Evolutionary conservation across 257 asterid genomes (phyloP).

Genomic region (Primulina eburnea): DNA sequence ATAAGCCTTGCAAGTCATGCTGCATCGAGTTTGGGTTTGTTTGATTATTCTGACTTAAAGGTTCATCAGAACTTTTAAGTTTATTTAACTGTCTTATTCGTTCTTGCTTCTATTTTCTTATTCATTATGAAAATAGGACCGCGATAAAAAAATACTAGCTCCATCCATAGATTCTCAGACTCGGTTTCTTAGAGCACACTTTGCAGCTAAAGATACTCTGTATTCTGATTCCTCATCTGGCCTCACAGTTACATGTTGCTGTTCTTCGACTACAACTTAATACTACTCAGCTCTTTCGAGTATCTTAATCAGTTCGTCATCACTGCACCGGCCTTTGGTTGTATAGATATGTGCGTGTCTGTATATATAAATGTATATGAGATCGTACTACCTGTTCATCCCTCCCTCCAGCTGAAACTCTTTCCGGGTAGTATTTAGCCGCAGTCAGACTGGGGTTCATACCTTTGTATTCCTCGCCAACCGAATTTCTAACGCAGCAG

Average conservation of each 20-base stretch:
- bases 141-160: background rate
- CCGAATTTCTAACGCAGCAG: too few species aligned
- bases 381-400: background rate
- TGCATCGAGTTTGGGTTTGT: background rate
- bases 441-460: background rate
- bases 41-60: background rate
- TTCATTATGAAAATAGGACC: background rate
- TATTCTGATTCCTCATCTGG: background rate
- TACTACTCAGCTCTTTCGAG: too few species aligned
- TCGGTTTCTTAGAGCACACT: background rate
- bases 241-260: background rate
- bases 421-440: background rate
- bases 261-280: background rate
- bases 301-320: background rate
- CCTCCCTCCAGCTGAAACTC: background rate
- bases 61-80: background rate
- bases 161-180: background rate
- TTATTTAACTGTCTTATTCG: background rate
- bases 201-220: background rate
- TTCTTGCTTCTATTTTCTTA: background rate
- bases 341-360: too few species aligned
- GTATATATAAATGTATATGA: too few species aligned
- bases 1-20: background rate
- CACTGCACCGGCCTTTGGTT: background rate
- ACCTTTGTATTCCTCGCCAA: too few species aligned